phyloP scores from a whole-genome alignment of 768 basidiomycete species.

The Boletus tylopilopsis region DNA sequence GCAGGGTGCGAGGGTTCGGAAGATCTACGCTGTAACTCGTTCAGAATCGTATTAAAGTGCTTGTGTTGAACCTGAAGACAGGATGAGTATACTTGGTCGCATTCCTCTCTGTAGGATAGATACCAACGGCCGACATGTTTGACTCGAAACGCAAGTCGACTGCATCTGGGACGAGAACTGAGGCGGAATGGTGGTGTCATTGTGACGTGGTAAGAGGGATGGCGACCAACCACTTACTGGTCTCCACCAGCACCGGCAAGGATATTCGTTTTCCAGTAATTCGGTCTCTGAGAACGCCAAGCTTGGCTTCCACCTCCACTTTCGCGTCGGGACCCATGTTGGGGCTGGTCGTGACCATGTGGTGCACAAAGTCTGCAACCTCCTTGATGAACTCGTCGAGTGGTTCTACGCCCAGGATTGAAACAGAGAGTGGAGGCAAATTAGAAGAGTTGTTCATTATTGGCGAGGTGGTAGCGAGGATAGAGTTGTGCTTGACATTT shows the following conservation, averaged over 20 bases:
- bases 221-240: slow-evolving; percentile 53
- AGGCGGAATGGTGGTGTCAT: slow-evolving; percentile 1
- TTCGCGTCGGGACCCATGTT: slow-evolving; percentile 44
- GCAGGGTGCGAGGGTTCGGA: slow-evolving; percentile 47
- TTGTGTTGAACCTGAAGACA: slow-evolving; percentile 72
- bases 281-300: slow-evolving; percentile 70
- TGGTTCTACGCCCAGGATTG: slow-evolving; percentile 86
- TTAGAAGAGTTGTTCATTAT: slow-evolving; percentile 25
- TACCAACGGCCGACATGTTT: slow-evolving; percentile 84
- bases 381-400: slow-evolving; percentile 91
- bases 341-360: slow-evolving; percentile 57
- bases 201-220: background rate
- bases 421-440: slow-evolving; percentile 67
- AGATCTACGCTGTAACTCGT: slow-evolving; percentile 64
- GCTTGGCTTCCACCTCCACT: slow-evolving; percentile 90
- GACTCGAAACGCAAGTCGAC: slow-evolving; percentile 79
- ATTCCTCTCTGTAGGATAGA: slow-evolving; percentile 5
- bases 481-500: slow-evolving; percentile 20
- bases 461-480: slow-evolving; percentile 10
- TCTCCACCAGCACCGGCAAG: slow-evolving; percentile 77
- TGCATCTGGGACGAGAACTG: slow-evolving; percentile 66
- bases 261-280: slow-evolving; percentile 51
- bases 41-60: slow-evolving; percentile 84
- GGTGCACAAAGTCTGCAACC: slow-evolving; percentile 84
- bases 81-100: slow-evolving; percentile 10